Percentiles rank a stretch among this genome's conserved stretches.
These are phyloP conservation scores for Whalleya microplaca DNA, from an alignment of 2,329 filamentous ascomycete species.

Conservation along the genomic window DNA sequence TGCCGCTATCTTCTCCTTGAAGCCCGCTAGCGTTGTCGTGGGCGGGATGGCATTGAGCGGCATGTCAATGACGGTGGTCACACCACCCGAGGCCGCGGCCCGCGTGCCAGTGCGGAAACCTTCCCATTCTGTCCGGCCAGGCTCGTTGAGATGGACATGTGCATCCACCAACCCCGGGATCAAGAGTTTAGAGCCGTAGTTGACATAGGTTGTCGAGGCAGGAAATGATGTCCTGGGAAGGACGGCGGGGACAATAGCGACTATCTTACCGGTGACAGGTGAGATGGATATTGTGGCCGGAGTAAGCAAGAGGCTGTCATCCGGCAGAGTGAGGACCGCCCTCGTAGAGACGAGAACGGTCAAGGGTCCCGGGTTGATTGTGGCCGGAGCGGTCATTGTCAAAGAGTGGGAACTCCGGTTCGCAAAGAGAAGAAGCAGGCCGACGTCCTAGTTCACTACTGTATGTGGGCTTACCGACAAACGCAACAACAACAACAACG, in stretches of 20 bases:
- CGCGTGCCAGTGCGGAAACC: conserved; percentile 94
- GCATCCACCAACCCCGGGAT: conserved; percentile 93
- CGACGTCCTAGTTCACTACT: conserved; percentile 10
- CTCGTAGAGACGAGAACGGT: conserved; percentile 83
- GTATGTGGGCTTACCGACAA: conserved; percentile 2
- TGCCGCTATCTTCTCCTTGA: conserved; percentile 84
- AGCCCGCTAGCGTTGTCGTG: conserved; percentile 82
- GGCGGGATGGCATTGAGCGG: conserved; percentile 95
- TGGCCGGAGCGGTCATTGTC: conserved; percentile 29
- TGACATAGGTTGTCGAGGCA: conserved; percentile 70
- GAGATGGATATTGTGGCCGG: conserved; percentile 85
- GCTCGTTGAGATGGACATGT: conserved; percentile 97
- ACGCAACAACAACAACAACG: conserved; percentile 8
- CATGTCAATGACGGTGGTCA: conserved; percentile 98
- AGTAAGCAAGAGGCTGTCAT: conserved; percentile 65
- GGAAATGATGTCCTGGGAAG: conserved; percentile 79
- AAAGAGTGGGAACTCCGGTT: not conserved
- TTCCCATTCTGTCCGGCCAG: conserved; percentile 96
- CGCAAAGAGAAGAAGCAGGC: conserved; percentile 3
- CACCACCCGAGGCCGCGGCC: conserved; percentile 91
- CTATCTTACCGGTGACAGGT: conserved; percentile 79
- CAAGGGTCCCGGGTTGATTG: conserved; percentile 45
- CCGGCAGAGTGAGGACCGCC: conserved; percentile 75
- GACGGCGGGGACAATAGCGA: conserved; percentile 72
- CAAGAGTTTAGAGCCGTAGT: conserved; percentile 84